Evolutionary conservation across 805 yeast genomes (phyloP).

Genomic region (Candida sakaeoensis): DNA sequence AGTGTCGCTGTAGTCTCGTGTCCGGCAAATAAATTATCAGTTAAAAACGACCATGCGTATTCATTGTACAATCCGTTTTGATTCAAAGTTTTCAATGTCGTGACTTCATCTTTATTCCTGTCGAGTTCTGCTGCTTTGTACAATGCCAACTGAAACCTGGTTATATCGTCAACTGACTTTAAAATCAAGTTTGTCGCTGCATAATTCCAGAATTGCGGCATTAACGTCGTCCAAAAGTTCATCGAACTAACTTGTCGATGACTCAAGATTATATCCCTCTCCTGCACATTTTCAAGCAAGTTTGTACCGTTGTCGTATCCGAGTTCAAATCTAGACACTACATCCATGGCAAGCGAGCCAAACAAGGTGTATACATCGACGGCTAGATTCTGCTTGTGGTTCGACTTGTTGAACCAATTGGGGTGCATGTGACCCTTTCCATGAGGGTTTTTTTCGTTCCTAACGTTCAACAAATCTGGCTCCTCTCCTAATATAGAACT

Average conservation of each 20-base stretch:
- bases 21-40: constrained; percentile 73
- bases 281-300: constrained; percentile 36
- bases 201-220: constrained; percentile 51
- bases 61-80: constrained; percentile 28
- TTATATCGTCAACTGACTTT: constrained; percentile 36
- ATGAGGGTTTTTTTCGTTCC: constrained; percentile 26
- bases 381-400: constrained; percentile 28
- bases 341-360: constrained; percentile 71
- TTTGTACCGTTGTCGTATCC: constrained; percentile 49
- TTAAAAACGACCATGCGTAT: constrained; percentile 36
- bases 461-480: constrained; percentile 34
- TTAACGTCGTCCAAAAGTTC: constrained; percentile 63
- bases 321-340: constrained; percentile 56
- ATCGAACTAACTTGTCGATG: constrained; percentile 50
- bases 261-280: constrained; percentile 40
- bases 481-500: constrained; percentile 27
- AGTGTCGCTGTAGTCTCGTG: constrained; percentile 72
- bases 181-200: constrained; percentile 42
- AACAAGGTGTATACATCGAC: constrained; percentile 59
- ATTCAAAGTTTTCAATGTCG: constrained; percentile 31
- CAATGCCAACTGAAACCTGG: constrained; percentile 43
- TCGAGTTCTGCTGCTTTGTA: constrained; percentile 36
- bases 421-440: constrained; percentile 29
- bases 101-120: constrained; percentile 19
- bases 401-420: constrained; percentile 27